Evolutionary conservation across 2,329 filamentous ascomycete genomes (phyloP).

Genomic region (Curvularia hawaiiensis): DNA sequence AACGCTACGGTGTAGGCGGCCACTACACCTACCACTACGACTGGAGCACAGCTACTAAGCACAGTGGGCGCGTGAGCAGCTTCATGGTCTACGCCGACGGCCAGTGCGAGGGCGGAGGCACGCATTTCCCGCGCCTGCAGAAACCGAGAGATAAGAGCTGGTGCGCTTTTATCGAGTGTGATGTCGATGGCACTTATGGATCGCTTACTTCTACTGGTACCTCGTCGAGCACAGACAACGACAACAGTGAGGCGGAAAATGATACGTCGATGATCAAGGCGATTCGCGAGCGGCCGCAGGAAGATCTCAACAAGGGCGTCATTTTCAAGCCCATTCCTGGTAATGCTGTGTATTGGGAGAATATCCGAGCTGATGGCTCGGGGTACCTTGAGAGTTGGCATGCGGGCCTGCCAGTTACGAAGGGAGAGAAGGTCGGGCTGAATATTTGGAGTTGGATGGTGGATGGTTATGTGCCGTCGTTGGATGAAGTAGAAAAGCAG

Average conservation of each 20-base stretch:
- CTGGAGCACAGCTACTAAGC: slow-evolving; percentile 49
- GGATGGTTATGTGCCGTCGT: slow-evolving; percentile 33
- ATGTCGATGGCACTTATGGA: slow-evolving; percentile 15
- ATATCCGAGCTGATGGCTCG: slow-evolving; percentile 60
- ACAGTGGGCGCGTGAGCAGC: slow-evolving; percentile 54
- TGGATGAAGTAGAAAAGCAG: slow-evolving; percentile 2
- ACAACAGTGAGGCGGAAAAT: slow-evolving; percentile 24
- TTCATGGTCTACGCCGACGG: slow-evolving; percentile 66
- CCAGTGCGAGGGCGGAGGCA: slow-evolving; percentile 63
- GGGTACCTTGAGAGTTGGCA: slow-evolving; percentile 66
- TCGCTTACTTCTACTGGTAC: background rate
- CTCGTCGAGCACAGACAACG: background rate
- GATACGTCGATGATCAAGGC: background rate
- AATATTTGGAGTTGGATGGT: slow-evolving; percentile 71
- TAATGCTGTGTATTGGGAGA: slow-evolving; percentile 68
- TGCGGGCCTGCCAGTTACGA: slow-evolving; percentile 62
- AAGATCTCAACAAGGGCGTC: slow-evolving; percentile 50
- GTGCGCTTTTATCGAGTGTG: slow-evolving; percentile 64
- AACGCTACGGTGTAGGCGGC: slow-evolving; percentile 62
- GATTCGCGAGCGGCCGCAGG: background rate
- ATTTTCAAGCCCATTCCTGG: slow-evolving; percentile 63
- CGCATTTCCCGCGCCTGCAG: slow-evolving; percentile 61
- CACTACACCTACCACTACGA: slow-evolving; percentile 67
- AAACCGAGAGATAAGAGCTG: slow-evolving; percentile 54
- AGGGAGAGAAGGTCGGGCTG: slow-evolving; percentile 63